Conservation (phyloP, 495 filamentous ascomycete species). For the Aspergillus cavernicola region DNA sequence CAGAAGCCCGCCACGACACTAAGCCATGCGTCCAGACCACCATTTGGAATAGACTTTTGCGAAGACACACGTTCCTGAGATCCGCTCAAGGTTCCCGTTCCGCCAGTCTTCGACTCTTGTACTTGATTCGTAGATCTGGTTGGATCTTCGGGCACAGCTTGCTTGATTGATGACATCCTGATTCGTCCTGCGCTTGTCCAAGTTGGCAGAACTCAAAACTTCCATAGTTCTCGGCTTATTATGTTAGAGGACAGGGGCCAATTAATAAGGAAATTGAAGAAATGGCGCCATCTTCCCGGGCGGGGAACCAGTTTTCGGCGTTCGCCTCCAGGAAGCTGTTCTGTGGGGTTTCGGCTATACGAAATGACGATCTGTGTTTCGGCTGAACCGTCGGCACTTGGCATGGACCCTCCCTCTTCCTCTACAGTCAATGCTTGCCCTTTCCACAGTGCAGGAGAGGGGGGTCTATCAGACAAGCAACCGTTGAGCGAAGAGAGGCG, state of each 20-base stretch:
- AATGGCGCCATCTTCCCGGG: constrained; percentile 5
- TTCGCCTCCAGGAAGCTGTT: background rate
- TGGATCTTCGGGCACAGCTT: background rate
- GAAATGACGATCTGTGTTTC: constrained; percentile 22
- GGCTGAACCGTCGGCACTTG: constrained; percentile 20
- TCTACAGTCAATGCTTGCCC: no score
- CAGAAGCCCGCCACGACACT: constrained; percentile 24
- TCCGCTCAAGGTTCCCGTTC: background rate
- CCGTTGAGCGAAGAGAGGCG: no score
- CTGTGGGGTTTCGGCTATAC: constrained; percentile 13
- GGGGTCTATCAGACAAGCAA: no score
- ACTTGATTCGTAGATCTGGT: background rate
- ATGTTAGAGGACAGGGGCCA: background rate
- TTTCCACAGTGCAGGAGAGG: no score
- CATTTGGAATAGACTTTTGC: constrained; percentile 21
- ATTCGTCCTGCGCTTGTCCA: background rate
- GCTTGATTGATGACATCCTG: background rate
- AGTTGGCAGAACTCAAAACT: background rate
- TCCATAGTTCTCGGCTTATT: background rate
- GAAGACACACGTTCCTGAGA: background rate
- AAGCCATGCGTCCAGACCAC: constrained; percentile 28
- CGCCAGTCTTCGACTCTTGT: background rate
- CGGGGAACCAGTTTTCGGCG: constrained; percentile 7
- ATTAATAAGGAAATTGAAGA: background rate
- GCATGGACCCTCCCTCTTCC: no score